phyloP scores from a whole-genome alignment of 1,139 yeast genomes.

The Hemisphaericaspora subhashii region DNA sequence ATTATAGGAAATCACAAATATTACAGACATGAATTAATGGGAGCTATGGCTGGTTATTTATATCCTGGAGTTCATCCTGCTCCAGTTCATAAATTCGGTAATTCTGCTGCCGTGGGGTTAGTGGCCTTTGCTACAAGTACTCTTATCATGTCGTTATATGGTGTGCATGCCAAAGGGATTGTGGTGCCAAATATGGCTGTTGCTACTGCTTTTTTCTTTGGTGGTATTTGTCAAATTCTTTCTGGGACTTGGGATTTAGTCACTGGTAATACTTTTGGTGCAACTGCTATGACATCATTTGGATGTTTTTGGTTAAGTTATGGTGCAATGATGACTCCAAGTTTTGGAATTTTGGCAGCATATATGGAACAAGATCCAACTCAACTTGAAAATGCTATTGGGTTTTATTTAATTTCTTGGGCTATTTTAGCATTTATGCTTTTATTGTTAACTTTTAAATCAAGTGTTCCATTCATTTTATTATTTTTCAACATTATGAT shows the following conservation, averaged over 20 bases:
- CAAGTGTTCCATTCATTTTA: slow-evolving; percentile 33
- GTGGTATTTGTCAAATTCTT: slow-evolving; percentile 43
- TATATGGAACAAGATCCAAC: slow-evolving; percentile 37
- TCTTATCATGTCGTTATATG: slow-evolving; percentile 38
- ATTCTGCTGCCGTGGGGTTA: slow-evolving; percentile 60
- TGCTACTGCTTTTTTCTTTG: slow-evolving; percentile 39
- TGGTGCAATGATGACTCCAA: slow-evolving; percentile 30
- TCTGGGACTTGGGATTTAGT: slow-evolving; percentile 51
- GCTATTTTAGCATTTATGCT: slow-evolving; percentile 39
- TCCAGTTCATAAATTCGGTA: slow-evolving; percentile 37
- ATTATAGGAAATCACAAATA: slow-evolving; percentile 33
- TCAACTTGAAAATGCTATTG: slow-evolving; percentile 31
- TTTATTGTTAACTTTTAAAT: slow-evolving; percentile 35
- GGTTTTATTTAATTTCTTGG: slow-evolving; percentile 41
- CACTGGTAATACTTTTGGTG: slow-evolving; percentile 34
- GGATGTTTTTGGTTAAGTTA: slow-evolving; percentile 40
- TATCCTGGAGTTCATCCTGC: slow-evolving; percentile 31
- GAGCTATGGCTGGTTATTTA: slow-evolving; percentile 28
- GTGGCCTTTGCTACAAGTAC: slow-evolving; percentile 49
- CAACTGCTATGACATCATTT: slow-evolving; percentile 33
- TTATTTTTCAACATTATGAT: slow-evolving; percentile 33
- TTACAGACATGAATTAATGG: slow-evolving; percentile 27
- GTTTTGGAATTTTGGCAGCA: slow-evolving; percentile 54
- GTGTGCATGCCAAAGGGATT: slow-evolving; percentile 36
- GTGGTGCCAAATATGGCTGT: slow-evolving; percentile 34